A percentile compares a stretch with the other conserved stretches of the same genome.
Evolutionary conservation across 768 basidiomycete species (phyloP).

Genomic region (Amanita exitialis): DNA sequence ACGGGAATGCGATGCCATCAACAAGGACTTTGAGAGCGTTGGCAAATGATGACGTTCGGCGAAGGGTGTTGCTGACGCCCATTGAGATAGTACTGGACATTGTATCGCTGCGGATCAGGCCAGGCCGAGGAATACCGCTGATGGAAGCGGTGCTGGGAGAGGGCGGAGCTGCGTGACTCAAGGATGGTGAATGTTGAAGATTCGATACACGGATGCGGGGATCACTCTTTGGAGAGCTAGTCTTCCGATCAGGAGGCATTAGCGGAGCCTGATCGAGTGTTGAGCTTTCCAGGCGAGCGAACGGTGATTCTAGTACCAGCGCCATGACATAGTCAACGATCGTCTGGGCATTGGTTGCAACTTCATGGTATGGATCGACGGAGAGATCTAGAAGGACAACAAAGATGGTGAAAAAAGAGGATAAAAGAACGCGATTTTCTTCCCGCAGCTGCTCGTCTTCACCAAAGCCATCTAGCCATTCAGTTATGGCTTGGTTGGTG

Average conservation of each 20-base stretch:
- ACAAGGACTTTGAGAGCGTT: conserved; percentile 63
- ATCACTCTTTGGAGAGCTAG: conserved; percentile 25
- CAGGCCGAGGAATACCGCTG: conserved; percentile 26
- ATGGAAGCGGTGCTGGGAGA: conserved; percentile 23
- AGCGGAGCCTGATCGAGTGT: conserved; percentile 47
- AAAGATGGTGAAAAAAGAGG: conserved; percentile 93
- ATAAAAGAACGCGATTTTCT: conserved; percentile 75
- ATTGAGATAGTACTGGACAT: conserved; percentile 49
- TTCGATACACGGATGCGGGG: conserved; percentile 36
- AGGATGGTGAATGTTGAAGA: conserved; percentile 37
- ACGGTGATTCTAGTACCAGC: conserved; percentile 82
- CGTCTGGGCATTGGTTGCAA: conserved; percentile 83
- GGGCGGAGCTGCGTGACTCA: conserved; percentile 30
- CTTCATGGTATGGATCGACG: conserved; percentile 88
- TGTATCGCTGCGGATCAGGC: conserved; percentile 48
- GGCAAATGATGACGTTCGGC: conserved; percentile 75
- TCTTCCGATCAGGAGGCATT: conserved; percentile 26
- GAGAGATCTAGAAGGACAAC: conserved; percentile 83
- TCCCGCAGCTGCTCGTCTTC: conserved; percentile 59
- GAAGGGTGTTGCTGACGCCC: conserved; percentile 57
- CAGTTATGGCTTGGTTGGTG: conserved; percentile 57
- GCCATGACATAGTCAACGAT: conserved; percentile 91
- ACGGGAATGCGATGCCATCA: conserved; percentile 63
- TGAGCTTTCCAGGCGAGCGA: conserved; percentile 61
- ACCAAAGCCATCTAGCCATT: conserved; percentile 68